Base-by-base conservation (phyloP, 169 alveolate genomes). In the Plasmodium gaboni region DNA sequence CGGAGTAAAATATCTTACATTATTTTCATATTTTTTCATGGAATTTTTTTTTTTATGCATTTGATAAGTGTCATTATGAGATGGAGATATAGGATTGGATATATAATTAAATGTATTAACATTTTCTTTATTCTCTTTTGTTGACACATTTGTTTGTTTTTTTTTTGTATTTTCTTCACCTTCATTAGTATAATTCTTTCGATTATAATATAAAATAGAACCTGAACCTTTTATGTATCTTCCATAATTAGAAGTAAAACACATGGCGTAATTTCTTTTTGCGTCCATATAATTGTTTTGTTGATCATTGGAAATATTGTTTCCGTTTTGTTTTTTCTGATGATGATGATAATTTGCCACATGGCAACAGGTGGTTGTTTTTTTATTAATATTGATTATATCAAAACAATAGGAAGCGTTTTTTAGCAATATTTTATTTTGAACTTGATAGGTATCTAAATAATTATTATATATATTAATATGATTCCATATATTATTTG, bases 151-250 rank as follows among this genome's bases (percentile, higher is more conserved):
- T 19, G 22, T 70, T 70, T 70, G 2, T 22, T 48, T 17, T 44
- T 19, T 28, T 46, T 68, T 53, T 38, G 46, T 38, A 5, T 38
- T 5, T 38, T 38, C 10, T 38, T 38, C 46, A 38, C 0, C 46
- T 9, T 9, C 5, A 38, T 38, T 38, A 38, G 46, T 5, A n/a
- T 65, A 2, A 22, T 48, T 68, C 60, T 15, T 15, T 57, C 24
- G 57, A 10, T 46, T 38, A 28, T 68, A 69, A 63, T 78, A 83
- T 13, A 83, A 38, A 10, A 83, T 72, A 38, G 91, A 83, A 19
- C 91, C 91, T n/a, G 91, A 83, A 1, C 91, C 91, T 50, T 68
- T 83, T 51, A 83, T 83, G 38, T 68, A 83, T 32, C 91, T 51
- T 24, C 74, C 70, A n/a, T 83, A 83, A 50, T 83, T 83, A 44